Base-by-base conservation (phyloP, 2,329 filamentous ascomycete species). In the Penicillium crustosum region DNA sequence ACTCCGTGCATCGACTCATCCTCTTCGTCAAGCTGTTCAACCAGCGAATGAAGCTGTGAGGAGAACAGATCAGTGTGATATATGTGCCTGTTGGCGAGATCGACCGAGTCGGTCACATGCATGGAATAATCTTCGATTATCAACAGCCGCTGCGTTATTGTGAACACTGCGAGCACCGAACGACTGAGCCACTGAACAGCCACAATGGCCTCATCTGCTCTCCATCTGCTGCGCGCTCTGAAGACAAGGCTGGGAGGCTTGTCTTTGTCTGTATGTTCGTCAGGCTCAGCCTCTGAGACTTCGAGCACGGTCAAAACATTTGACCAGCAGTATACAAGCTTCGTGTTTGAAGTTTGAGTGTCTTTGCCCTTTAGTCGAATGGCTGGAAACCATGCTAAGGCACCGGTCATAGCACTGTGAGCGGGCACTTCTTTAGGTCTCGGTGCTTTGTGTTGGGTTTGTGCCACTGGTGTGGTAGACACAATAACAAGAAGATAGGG, bases 281-380 rank as follows among this genome's bases (percentile, higher is more conserved):
- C 74, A 10, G 75, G 76, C 21, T 83, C 82, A 13, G 87, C 80
- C 65, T 94, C 89, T 51, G 93, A 87, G 12, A 97, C 86, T 62
- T 99, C 94, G 25, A 99, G 78, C 6, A 99, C 88, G 0, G 93
- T 97, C 63, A 99, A 78, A n/a, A 97, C 86, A 68, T 97, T 97
- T 2, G 94, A 97, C 94, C 94, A 99, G 75, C 93, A 97, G 77
- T 99, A 99, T 0, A 91, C 93, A 19, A 99, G 83, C 74, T 99
- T 97, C 8, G 87, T 84, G 66, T 86, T 89, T 6, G 86, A 86
- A 0, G 84, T 86, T 47, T 84, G 81, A 2, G 84, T 79, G 61
- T 91, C 87, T 10, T 86, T 83, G 17, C 86, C 84, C 74, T 97
- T 97, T 43, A 99, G 80, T 70, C 90, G 94, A 45, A 99, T 94